Evolutionary conservation across 192 early-diverging fungal genomes (phyloP), one percentile per base, ranked within the genome.

Genomic region (Blastocladiella britannica): DNA sequence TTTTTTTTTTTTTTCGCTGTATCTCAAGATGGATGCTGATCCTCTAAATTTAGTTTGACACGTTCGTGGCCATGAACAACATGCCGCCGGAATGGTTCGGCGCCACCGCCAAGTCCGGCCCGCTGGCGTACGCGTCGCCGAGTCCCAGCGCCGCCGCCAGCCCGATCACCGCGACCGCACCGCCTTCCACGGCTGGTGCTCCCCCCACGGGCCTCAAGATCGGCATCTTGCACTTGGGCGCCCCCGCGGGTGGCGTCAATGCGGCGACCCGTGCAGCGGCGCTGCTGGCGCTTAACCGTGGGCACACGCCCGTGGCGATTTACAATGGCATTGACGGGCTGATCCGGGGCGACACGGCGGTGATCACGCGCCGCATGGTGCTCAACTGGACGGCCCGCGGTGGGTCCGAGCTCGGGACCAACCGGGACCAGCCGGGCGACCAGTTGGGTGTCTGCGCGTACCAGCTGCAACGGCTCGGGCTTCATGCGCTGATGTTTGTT

Each of bases 201-300:
- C 37, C 56, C 30, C 55, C 47, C 55, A 56, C 25, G 43, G 52
- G 75, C 7, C 65, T 97, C 29, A 81, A 90, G 47, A 82, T 97
- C 30, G 93, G 81, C 55, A 91, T 97, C 59, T 69, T 93, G 31
- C 91, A 94, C 60, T 78, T 86, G 20, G 93, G 93, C 53, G 93
- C 93, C 22, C 93, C 93, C 22, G 93, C 93, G 15, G 90, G 89
- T 52, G 93, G 93, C 30, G 93, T 94, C 90, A 97, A 94, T 69
- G 81, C 91, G 29, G 93, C 93, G 2, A 93, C 91, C 3, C 80
- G 91, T 27, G 81, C 81, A 15, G 84, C 82, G 0, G 90, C 84
- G 28, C 82, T 89, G 22, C 77, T 85, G 29, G 84, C 84, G 30
- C 71, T 88, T 43, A 88, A 88, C 70, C 82, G 83, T 56, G 93